Base-by-base conservation (phyloP, 2,329 filamentous ascomycete species). In the Scytalidium lignicola region DNA sequence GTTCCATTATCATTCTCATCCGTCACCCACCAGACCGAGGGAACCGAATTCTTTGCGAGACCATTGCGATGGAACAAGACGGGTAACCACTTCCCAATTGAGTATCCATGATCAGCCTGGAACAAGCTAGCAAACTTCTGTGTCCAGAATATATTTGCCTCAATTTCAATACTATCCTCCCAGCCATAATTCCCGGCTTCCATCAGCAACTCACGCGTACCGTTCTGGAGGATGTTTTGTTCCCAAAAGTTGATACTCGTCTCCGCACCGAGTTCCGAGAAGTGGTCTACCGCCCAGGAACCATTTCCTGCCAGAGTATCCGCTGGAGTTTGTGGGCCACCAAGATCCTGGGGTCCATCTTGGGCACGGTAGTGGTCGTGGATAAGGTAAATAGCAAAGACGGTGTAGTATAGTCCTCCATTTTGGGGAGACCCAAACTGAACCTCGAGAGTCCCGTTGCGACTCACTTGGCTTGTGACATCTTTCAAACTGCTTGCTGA, bases 261-360 rank as follows among this genome's bases (percentile, higher is more conserved):
- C 41, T 64, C 54, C 0, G 71, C 71, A 2, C 71, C 71, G 2
- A 41, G 43, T 17, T 57, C 51, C 17, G 58, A 67, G 53, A 69
- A 73, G 53, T 74, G 52, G 43, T 70, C 68, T 3, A 69, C 66
- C 2, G 59, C 59, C 44, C 58, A 69, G 1, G 66, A 70, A 3
- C 68, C 67, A 48, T 69, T 68, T 18, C 66, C 56, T 17, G 63
- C 53, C 39, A 62, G 62, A 10, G 49, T 57, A 28, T 58, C 45
- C 10, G 59, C 51, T 13, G 49, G 26, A 23, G 53, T 53, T 13
- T 37, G 32, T 5, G 32, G 32, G 5, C 32, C 32, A 37, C 32
- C 32, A 13, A 37, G 7, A 13, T 37, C 32, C 5, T n/a, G n/a
- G 15, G 32, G 32, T 5, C 32, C 58, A 41, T 58, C 58, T 43